Evolutionary conservation across 805 yeast genomes (phyloP), one percentile per base, ranked within the genome.

Genomic region (Ogataea wickerhamii): DNA sequence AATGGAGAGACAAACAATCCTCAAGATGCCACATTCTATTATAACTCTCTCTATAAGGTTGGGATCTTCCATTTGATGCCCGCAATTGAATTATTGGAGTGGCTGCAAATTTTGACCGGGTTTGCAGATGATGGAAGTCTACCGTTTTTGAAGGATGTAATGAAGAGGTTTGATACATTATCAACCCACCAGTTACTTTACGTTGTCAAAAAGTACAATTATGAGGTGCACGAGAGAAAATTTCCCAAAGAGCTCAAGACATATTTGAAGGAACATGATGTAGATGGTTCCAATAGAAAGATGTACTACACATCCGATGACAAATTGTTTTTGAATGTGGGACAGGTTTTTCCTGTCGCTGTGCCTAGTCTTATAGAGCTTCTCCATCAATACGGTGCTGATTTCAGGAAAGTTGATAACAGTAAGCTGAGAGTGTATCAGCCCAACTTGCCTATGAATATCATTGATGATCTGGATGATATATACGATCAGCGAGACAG

Each of bases 101-200:
- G 95, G 91, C 64, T 89, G 35, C 98, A 89, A 59, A 83, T 91
- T 29, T 76, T 87, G 59, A 76, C 94, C 0, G 76, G 83, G 11
- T 64, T 89, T 31, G 34, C 40, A 2, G 37, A 36, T 6, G 58
- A 56, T 18, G 72, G 72, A 13, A 79, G 77, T 41, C 83, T 79
- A 40, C 88, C 81, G 38, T 66, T 79, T 26, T 68, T 85, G 36
- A 70, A 73, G 6, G 67, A 71, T 10, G 74, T 85, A 6, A 55
- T 77, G 22, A 63, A 64, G 13, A 71, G 76, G 39, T 70, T 82
- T 46, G 76, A 74, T 14, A 58, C 64, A 11, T 66, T 93, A 41
- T 82, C 83, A 38, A 79, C 86, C 18, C 64, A 65, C 28, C 97
- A 89, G 55, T 57, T 93, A 31, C 63, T 80, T 44, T 81, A 82